Percentiles rank a stretch among this genome's conserved stretches.
Conservation (phyloP, 306 rosid species). For the Trifolium fragiferum region DNA sequence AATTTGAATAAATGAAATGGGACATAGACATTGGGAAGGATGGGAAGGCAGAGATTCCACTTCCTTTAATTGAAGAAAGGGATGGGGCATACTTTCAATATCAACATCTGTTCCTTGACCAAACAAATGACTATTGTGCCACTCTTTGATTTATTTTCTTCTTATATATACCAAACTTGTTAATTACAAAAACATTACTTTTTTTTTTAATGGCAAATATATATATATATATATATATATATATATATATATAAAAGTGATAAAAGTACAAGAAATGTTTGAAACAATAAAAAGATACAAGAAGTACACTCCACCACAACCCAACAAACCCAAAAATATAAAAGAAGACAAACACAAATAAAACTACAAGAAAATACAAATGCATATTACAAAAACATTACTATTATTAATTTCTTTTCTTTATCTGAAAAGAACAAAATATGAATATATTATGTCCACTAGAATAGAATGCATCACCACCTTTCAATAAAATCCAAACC, state of each 20-base stretch:
- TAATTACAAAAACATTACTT: neutral
- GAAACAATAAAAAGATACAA: no score
- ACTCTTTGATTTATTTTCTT: conserved; percentile 44
- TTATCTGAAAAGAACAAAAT: conserved; percentile 43
- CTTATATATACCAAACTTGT: conserved; percentile 56
- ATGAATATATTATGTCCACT: conserved; percentile 44
- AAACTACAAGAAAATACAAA: no score
- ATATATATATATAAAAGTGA: no score
- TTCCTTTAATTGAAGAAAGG: conserved; percentile 69
- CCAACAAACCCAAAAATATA: no score
- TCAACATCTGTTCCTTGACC: conserved; percentile 77
- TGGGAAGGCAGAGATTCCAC: conserved; percentile 90
- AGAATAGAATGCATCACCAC: conserved; percentile 39
- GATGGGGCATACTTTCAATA: conserved; percentile 66
- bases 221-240: no score
- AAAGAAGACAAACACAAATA: no score
- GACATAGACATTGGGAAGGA: conserved; percentile 69
- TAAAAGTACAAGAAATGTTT: no score
- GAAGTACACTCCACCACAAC: no score
- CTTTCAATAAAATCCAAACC: conserved; percentile 71
- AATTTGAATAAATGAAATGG: conserved; percentile 47
- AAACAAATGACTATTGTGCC: conserved; percentile 52
- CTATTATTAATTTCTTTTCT: neutral
- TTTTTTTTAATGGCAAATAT: no score
- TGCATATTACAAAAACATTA: neutral